Base-by-base conservation (phyloP, 257 asterid genomes). In the Handroanthus guayacan region DNA sequence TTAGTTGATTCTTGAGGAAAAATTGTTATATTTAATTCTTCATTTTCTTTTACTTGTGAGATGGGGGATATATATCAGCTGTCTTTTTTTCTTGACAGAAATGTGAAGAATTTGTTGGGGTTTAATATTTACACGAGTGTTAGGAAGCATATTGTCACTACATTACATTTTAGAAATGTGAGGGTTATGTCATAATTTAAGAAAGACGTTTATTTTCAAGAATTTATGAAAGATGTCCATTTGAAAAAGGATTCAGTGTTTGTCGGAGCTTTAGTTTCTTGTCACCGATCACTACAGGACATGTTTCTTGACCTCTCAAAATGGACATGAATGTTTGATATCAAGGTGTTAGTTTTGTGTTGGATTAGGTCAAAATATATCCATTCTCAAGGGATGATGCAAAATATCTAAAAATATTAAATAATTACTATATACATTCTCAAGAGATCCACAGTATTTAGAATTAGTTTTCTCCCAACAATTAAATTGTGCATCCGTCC, bases 1-100 rank as follows among this genome's bases (percentile, higher is more conserved):
- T 75, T 82, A 47, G 52, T 47, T 47, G 16, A 47, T 73, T 66
- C 17, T 9, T 10, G 37, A n/a, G 13, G 38, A 38, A 39, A 12
- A 31, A 13, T 25, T 43, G 9, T 5, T 0, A 2, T 16, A n/a
- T 54, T 54, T 54, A 11, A 9, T 5, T 13, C 11, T 56, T 16
- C 17, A 5, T 8, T 52, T 43, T 57, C 2, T 37, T 56, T 71
- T 17, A 5, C 14, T 71, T 55, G 47, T n/a, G 17, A 54, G 18
- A 54, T 6, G 6, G 54, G 34, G 71, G 52, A 38, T 12, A 13
- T 62, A 41, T 39, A 41, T 41, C 45, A 41, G 7, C 45, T 41
- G 1, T 41, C 45, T 41, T 8, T 41, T 8, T 41, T 41, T 41
- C 8, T 4, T 41, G 5, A 41, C 45, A 41, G 8, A 41, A 41